Conservation (phyloP, 148 eudicot genomes). For the Simmondsia chinensis region DNA sequence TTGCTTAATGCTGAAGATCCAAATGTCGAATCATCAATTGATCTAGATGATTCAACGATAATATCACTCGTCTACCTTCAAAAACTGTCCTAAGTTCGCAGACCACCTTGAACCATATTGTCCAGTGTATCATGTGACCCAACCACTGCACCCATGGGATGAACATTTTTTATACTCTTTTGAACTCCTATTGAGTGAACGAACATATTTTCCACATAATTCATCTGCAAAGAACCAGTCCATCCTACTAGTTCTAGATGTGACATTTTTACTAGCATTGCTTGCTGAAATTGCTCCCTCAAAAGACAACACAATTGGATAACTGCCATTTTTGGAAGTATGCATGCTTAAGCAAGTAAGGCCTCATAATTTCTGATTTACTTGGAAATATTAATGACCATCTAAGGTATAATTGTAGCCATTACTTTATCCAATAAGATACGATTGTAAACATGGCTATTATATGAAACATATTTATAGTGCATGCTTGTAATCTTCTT, state of each 20-base stretch:
- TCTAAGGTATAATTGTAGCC: too few species aligned
- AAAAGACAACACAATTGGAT: too few species aligned
- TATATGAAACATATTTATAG: too few species aligned
- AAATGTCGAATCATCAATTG: constrained; percentile 30
- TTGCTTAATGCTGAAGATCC: constrained; percentile 29
- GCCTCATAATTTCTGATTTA: too few species aligned
- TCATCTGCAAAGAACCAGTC: constrained; percentile 13
- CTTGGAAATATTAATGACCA: too few species aligned
- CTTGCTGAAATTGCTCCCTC: constrained; percentile 25
- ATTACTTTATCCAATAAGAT: too few species aligned
- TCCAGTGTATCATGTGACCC: constrained; percentile 10
- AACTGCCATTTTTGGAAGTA: too few species aligned
- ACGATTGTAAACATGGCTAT: too few species aligned
- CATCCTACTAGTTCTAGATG: constrained; percentile 8
- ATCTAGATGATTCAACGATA: constrained; percentile 49
- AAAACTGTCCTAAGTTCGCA: constrained; percentile 60
- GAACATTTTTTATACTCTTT: constrained; percentile 13
- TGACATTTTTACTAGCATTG: constrained; percentile 21
- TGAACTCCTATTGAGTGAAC: constrained; percentile 21
- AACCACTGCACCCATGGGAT: constrained; percentile 14
- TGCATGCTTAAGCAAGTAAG: too few species aligned
- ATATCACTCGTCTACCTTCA: constrained; percentile 60
- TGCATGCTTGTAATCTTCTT: too few species aligned
- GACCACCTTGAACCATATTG: constrained; percentile 19
- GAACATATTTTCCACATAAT: constrained; percentile 10